These are phyloP conservation scores for Calocybe gangraenosa DNA, from an alignment of 768 basidiomycete species.

Conservation along the genomic window DNA sequence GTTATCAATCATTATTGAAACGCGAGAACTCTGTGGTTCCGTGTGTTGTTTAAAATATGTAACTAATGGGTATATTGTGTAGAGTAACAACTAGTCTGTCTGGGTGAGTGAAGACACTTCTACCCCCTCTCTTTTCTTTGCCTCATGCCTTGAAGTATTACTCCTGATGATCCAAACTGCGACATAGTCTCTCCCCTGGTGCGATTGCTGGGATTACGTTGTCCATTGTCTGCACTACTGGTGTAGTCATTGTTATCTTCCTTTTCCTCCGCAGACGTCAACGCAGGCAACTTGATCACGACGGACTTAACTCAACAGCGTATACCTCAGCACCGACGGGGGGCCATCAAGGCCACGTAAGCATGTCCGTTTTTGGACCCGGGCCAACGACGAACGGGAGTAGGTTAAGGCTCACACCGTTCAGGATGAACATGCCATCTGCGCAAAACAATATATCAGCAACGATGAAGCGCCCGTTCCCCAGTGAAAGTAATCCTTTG, in stretches of 20 bases:
- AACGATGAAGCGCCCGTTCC: not conserved
- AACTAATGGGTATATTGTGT: too few species aligned
- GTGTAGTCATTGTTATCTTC: conserved; percentile 5
- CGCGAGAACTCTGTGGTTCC: too few species aligned
- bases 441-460: not conserved
- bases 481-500: not conserved
- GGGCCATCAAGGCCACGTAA: not conserved
- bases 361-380: conserved; percentile 6
- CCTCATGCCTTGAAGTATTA: not conserved
- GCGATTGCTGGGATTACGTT: conserved; percentile 10
- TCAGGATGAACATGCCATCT: too few species aligned
- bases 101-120: too few species aligned
- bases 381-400: not conserved
- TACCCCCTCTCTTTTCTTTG: not conserved
- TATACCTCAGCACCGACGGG: not conserved
- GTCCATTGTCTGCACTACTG: not conserved
- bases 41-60: too few species aligned
- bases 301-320: not conserved
- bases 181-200: conserved; percentile 2
- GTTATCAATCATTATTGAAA: too few species aligned
- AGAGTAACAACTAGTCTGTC: too few species aligned
- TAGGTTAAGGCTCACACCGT: not conserved
- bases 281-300: not conserved
- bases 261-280: conserved; percentile 8
- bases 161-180: not conserved